Percentiles rank a stretch among this genome's conserved stretches.
phyloP scores from a whole-genome alignment of 2,329 filamentous ascomycete species.

The Ceratocystis eucalypticola region DNA sequence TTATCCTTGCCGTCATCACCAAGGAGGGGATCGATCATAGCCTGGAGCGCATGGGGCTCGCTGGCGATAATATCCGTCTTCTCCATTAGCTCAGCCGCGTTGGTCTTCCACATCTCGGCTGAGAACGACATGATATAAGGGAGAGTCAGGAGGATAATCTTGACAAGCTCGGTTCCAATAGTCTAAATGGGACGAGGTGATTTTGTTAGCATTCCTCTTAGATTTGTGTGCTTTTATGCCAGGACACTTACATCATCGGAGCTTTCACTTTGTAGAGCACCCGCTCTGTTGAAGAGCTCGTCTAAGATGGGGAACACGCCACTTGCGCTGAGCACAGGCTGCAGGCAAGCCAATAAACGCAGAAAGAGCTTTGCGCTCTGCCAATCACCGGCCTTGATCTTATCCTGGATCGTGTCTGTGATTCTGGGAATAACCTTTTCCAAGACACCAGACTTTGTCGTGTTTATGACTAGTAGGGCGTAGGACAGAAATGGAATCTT shows the following conservation, averaged over 20 bases:
- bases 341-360: constrained; percentile 78
- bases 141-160: constrained; percentile 88
- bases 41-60: constrained; percentile 72
- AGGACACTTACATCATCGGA: constrained; percentile 66
- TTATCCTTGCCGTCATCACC: constrained; percentile 50
- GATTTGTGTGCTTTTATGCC: too few species aligned
- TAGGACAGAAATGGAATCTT: constrained; percentile 94
- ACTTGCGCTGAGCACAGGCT: constrained; percentile 65
- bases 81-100: constrained; percentile 67
- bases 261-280: constrained; percentile 81
- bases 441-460: constrained; percentile 60
- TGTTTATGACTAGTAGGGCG: constrained; percentile 67
- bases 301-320: constrained; percentile 76
- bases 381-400: constrained; percentile 65
- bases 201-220: constrained; percentile 2
- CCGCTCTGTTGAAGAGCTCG: constrained; percentile 82
- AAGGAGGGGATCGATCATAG: constrained; percentile 65
- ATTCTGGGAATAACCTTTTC: constrained; percentile 54
- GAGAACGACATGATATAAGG: constrained; percentile 74
- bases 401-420: constrained; percentile 48
- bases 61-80: constrained; percentile 92
- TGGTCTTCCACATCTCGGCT: constrained; percentile 54
- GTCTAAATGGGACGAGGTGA: constrained; percentile 31
- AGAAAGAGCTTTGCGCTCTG: constrained; percentile 80
- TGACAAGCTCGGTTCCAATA: constrained; percentile 75